Evolutionary conservation across 305 asterid genomes (phyloP), one percentile per base, ranked within the genome.

Genomic region (Plantago rigida): DNA sequence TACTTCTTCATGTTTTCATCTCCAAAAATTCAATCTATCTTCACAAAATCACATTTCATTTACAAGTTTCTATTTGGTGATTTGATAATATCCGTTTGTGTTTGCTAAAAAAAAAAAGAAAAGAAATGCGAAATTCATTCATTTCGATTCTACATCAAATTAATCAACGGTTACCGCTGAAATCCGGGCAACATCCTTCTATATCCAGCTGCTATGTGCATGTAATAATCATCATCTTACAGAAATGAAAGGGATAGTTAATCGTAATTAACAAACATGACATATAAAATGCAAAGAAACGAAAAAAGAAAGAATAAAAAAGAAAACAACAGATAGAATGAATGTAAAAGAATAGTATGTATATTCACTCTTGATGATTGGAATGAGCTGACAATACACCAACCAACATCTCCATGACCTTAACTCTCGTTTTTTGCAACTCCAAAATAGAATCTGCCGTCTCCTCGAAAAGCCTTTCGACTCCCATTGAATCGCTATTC

Each of bases 401-500:
- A 5, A 83, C 87, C 78, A 83, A 71, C 54, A 66, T 71, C 65
- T 83, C 83, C 94, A 87, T 85, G 62, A 82, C 71, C 59, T 62
- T 78, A 56, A 80, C 84, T 67, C 82, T 79, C 74, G 71, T 77
- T 62, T 83, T 77, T 62, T 83, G 73, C 47, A 87, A 74, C 17
- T 77, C 80, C 75, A 76, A 1, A 17, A 87, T 77, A 56, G 85
- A 81, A 60, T 87, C 84, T 2, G 92, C 84, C 0, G 96, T 78
- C 48, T 87, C 89, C n/a, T 62, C 62, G 58, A 87, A 79, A 44
- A 85, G 80, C 65, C 73, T 36, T 52, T 79, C 96, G 47, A 81
- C 71, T 2, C 73, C 83, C 68, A 59, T 70, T 14, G 82, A 77
- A 11, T 73, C 79, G 26, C 85, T 49, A 22, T 79, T 78, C n/a